Evolutionary conservation across 768 basidiomycete genomes (phyloP), one percentile per base, ranked within the genome.

Genomic region (Tephrocybe rancida): DNA sequence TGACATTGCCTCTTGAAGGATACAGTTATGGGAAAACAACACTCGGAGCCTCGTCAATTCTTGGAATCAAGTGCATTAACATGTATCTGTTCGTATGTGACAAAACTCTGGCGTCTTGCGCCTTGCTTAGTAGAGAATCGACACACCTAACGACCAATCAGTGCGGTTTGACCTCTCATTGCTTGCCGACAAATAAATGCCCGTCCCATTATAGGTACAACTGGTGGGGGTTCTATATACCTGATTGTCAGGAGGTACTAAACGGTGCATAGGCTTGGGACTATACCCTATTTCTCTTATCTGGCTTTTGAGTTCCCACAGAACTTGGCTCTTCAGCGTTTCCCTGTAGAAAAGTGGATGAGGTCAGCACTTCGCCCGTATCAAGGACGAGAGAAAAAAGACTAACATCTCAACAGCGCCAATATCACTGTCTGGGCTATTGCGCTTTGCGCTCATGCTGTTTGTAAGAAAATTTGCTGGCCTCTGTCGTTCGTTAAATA

Each of bases 1-100:
- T n/a, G n/a, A n/a, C n/a, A n/a, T n/a, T n/a, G n/a, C n/a, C n/a
- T n/a, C 39, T 10, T 51, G 58, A 54, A 84, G 87, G 80, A 77
- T 90, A n/a, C 87, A 89, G 63, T 88, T 84, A 88, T 88, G 84
- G 88, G 89, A 88, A 88, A 69, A 85, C 83, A 0, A 90, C 87
- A 0, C 71, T 89, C 3, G 87, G 86, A 1, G 82, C 77, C 53
- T 62, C 86, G 0, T 82, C 88, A 1, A 87, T 90, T 56, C 75
- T 90, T 39, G 88, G 88, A 1, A 89, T 90, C 61, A 70, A 72
- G 88, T 86, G 14, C 29, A 44, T 19, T 18, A 37, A 24, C 3
- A 9, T 9, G 4, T 24, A 2, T 3, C 14, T 5, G 8, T 10
- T 32, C 14, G 24, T 38, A 19, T 58, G 14, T 18, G 34, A 37